Base-by-base conservation (phyloP, 345 rosid species). In the Conringia planisiliqua region DNA sequence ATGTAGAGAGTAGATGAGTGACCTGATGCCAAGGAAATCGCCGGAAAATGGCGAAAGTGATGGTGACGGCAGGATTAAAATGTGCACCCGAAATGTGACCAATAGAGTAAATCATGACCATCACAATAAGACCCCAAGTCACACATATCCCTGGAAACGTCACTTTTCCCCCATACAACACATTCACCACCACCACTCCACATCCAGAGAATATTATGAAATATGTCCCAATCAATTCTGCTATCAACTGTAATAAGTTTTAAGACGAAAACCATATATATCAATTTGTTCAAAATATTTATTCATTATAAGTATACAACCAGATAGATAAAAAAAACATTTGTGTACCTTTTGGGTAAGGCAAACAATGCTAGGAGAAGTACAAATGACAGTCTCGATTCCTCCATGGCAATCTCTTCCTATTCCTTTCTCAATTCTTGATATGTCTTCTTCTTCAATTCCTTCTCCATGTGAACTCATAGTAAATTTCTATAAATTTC, bases 21-120 rank as follows among this genome's bases (percentile, higher is more conserved):
- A 80, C 97, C 86, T 87, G 80, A 56, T 44, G 56, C n/a, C 35
- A 48, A 3, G 91, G 91, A 35, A 90, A 86, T 6, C 83, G 81
- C 6, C 86, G 74, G 55, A 87, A 86, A 77, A 86, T 22, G 4
- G 95, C 87, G 3, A 80, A 82, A 22, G 91, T 72, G 44, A 92
- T 17, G 36, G 98, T 88, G 43, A 92, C 93, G 3, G 92, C 90
- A 0, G 89, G 94, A 32, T 92, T 87, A 67, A 92, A 86, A 84
- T 92, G 94, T 22, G 91, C 98, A 9, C 96, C 96, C 20, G 98
- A 92, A 17, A 90, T 83, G 72, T 88, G 95, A 60, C 93, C 92
- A 1, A 84, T 68, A 7, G 95, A 78, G 54, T 88, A 90, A 12
- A 88, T 46, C 91, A 92, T 85, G 18, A 89, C 93, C 91, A 85